Conservation (phyloP, 345 rosid genomes). For the Ricinus communis region DNA sequence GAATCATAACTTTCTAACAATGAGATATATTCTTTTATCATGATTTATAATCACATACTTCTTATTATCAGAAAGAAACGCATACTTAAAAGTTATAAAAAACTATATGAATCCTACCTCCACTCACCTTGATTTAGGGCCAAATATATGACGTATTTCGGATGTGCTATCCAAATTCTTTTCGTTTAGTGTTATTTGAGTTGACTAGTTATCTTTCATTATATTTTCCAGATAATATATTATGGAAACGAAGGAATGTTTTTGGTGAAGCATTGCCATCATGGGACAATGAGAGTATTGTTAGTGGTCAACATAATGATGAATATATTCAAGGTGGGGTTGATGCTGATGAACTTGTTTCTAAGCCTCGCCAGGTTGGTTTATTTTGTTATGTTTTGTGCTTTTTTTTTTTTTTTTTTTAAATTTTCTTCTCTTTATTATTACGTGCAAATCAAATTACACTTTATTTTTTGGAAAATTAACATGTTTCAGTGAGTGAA, state of each 20-base stretch:
- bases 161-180: no score
- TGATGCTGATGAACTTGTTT: conserved; percentile 50
- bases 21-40: no score
- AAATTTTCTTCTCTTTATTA: not conserved
- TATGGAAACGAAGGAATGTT: conserved; percentile 43
- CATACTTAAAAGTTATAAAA: no score
- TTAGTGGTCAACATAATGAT: conserved; percentile 56
- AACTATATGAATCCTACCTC: no score
- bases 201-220: not conserved
- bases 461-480: not conserved
- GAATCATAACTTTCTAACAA: no score
- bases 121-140: not conserved
- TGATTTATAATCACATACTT: no score
- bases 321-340: conserved; percentile 60
- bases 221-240: conserved; percentile 40
- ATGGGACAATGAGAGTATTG: conserved; percentile 54
- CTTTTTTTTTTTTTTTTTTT: conserved; percentile 11
- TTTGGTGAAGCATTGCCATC: conserved; percentile 47
- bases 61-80: no score
- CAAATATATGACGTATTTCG: not conserved
- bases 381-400: no score
- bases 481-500: not conserved
- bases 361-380: conserved; percentile 85
- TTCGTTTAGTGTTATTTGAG: not conserved
- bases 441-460: not conserved